A percentile compares a stretch with the other conserved stretches of the same genome.
These are phyloP conservation scores for Paraphoma chrysanthemicola DNA, from an alignment of 2,329 filamentous ascomycete genomes.

Conservation along the genomic window DNA sequence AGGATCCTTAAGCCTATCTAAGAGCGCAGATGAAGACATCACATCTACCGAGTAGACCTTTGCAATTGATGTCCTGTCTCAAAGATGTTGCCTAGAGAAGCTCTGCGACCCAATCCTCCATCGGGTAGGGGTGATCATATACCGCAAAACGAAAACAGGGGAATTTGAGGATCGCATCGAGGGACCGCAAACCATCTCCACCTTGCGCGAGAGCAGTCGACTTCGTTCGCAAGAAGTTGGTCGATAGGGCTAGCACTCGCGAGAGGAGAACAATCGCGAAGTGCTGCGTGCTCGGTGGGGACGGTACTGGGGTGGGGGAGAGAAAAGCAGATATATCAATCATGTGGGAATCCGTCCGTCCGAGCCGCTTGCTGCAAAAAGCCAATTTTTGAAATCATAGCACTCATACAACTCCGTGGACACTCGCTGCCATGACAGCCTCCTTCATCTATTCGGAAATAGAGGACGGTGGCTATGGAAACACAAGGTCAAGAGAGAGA, in stretches of 20 bases:
- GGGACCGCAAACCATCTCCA: constrained; percentile 34
- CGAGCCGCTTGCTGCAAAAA: constrained; percentile 49
- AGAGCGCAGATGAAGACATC: constrained; percentile 35
- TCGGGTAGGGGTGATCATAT: constrained; percentile 31
- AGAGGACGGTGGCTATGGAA: constrained; percentile 41
- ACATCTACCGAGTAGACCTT: constrained; percentile 18
- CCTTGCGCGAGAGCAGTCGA: constrained; percentile 28
- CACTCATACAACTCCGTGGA: constrained; percentile 49
- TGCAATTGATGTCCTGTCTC: constrained; percentile 28
- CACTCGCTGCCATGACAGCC: constrained; percentile 45
- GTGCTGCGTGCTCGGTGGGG: constrained; percentile 31
- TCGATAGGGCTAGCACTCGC: constrained; percentile 23
- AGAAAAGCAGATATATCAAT: constrained; percentile 49
- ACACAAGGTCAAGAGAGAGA: constrained; percentile 42
- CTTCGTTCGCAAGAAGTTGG: constrained; percentile 32
- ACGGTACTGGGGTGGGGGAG: constrained; percentile 33
- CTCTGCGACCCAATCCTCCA: constrained; percentile 30
- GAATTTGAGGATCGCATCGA: constrained; percentile 44
- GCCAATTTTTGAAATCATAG: constrained; percentile 49
- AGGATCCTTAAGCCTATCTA: constrained; percentile 39
- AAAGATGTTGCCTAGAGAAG: constrained; percentile 26
- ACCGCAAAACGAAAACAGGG: constrained; percentile 42
- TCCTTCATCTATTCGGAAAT: constrained; percentile 41
- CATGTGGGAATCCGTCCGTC: constrained; percentile 48
- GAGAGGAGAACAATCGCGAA: constrained; percentile 22